phyloP scores from a whole-genome alignment of 345 rosid genomes.

The Salix udensis region DNA sequence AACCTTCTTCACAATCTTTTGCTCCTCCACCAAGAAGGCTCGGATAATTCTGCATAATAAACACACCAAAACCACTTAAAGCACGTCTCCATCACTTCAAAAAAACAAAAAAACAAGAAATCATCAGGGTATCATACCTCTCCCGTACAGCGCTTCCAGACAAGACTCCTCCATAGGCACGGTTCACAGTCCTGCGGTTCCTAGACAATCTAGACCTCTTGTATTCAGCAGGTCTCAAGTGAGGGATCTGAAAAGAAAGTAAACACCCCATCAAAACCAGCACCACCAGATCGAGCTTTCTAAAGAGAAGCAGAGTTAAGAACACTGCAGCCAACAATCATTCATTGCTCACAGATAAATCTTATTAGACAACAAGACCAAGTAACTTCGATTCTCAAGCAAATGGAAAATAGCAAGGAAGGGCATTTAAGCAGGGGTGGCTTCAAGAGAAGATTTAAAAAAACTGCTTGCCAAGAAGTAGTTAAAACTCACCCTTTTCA shows the following conservation, averaged over 20 bases:
- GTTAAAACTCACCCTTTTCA: background rate
- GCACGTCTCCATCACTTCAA: background rate
- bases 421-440: background rate
- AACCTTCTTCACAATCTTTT: conserved; percentile 31
- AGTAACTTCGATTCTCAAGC: background rate
- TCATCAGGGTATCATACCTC: conserved; percentile 9
- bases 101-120: background rate
- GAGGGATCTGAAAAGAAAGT: conserved; percentile 19
- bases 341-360: background rate
- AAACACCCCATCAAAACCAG: background rate
- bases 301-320: background rate
- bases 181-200: conserved; percentile 30
- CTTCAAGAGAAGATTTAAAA: background rate
- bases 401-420: background rate
- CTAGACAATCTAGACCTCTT: conserved; percentile 30
- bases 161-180: conserved; percentile 31
- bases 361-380: background rate
- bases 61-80: background rate
- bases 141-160: conserved; percentile 30
- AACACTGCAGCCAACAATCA: background rate
- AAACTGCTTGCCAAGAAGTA: background rate
- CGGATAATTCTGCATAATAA: conserved; percentile 19
- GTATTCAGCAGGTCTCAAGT: conserved; percentile 34
- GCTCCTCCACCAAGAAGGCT: conserved; percentile 29
- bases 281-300: background rate